Evolutionary conservation across 495 filamentous ascomycete genomes (phyloP).

Genomic region (Penicillium herquei): DNA sequence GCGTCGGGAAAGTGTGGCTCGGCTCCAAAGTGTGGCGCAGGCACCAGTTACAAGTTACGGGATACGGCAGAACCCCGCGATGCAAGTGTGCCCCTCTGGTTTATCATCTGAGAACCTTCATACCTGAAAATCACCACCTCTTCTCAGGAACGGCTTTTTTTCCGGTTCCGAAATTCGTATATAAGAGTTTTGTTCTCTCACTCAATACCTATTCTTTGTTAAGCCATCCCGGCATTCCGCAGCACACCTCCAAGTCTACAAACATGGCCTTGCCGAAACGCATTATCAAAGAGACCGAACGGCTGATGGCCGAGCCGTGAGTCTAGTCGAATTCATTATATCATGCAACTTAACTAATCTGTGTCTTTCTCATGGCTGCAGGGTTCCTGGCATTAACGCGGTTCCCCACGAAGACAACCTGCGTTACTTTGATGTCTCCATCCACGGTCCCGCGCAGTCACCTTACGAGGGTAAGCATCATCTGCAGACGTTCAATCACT

Average conservation of each 20-base stretch:
- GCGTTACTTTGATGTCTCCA: conserved; percentile 95
- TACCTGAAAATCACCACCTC: no score
- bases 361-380: conserved; percentile 28
- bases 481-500: background rate
- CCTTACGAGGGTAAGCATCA: conserved; percentile 76
- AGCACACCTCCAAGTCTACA: conserved; percentile 2
- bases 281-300: conserved; percentile 98
- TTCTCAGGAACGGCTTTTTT: background rate
- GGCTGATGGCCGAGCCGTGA: conserved; percentile 94
- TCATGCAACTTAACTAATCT: background rate
- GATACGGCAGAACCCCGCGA: conserved; percentile 15
- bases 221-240: background rate
- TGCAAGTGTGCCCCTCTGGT: conserved; percentile 28
- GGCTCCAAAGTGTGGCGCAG: conserved; percentile 1
- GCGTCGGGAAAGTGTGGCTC: conserved; percentile 5
- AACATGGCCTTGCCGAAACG: conserved; percentile 83
- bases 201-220: background rate
- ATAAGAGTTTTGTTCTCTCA: background rate
- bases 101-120: conserved; percentile 11
- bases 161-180: background rate
- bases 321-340: conserved; percentile 23
- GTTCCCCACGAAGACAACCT: conserved; percentile 98
- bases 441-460: conserved; percentile 90
- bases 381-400: conserved; percentile 94
- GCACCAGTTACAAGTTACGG: conserved; percentile 22